Percentiles rank a stretch among this genome's conserved stretches.
Conservation (phyloP, 2,329 filamentous ascomycete genomes). For the Aspergillus sp. region DNA sequence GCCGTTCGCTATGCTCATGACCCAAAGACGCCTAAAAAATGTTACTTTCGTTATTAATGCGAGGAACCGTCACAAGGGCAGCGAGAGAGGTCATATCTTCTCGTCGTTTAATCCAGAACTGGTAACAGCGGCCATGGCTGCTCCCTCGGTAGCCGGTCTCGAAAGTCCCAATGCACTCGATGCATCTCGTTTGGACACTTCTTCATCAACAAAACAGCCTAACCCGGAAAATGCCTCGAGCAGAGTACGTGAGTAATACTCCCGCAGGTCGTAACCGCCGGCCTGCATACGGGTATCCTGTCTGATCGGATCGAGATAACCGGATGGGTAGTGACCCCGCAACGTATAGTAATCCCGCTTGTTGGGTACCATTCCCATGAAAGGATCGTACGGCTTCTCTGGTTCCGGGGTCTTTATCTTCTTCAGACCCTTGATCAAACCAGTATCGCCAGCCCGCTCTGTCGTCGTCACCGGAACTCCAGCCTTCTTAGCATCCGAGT, state of each 20-base stretch:
- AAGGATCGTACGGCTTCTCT: slow-evolving; percentile 79
- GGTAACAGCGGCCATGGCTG: slow-evolving; percentile 22
- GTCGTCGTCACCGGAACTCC: slow-evolving; percentile 11
- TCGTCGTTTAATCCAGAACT: neutral
- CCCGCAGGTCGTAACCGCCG: slow-evolving; percentile 74
- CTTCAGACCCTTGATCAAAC: slow-evolving; percentile 73
- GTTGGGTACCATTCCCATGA: slow-evolving; percentile 62
- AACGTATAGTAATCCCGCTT: slow-evolving; percentile 63
- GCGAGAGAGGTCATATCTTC: neutral
- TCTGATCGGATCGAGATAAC: slow-evolving; percentile 62
- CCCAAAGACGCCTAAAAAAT: neutral
- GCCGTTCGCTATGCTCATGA: neutral
- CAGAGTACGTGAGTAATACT: slow-evolving; percentile 74
- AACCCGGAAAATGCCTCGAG: slow-evolving; percentile 87
- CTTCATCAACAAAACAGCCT: slow-evolving; percentile 79
- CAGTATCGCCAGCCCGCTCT: slow-evolving; percentile 20
- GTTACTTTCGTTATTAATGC: too few relatives aligned
- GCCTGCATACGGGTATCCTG: slow-evolving; percentile 61
- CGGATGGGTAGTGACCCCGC: slow-evolving; percentile 64
- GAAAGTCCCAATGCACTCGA: slow-evolving; percentile 11
- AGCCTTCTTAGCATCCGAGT: slow-evolving; percentile 25
- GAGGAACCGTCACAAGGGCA: neutral
- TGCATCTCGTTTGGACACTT: slow-evolving; percentile 39
- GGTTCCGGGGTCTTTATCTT: slow-evolving; percentile 53
- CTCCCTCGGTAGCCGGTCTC: slow-evolving; percentile 21